Evolutionary conservation across 805 yeast species (phyloP), one percentile per base, ranked within the genome.

Genomic region (Hanseniaspora vineae): DNA sequence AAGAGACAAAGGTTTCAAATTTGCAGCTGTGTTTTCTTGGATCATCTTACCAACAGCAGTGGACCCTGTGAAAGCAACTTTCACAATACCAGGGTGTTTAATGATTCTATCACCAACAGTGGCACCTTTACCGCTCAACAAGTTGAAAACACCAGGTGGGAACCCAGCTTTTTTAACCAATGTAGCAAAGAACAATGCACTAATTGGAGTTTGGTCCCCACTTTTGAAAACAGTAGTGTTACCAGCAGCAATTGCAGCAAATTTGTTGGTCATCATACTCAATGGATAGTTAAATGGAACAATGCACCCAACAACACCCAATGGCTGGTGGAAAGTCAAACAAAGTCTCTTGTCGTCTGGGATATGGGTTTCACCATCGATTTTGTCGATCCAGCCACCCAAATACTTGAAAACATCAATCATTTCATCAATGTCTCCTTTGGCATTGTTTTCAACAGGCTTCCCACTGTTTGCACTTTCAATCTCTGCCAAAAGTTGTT

Each of bases 361-460:
- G 56, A 81, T 81, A 51, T 81, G 71, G 14, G 82, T 72, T 50
- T 74, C 69, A 15, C 94, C 94, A 49, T 67, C 68, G 47, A 78
- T 69, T 65, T 80, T 77, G 63, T 82, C 85, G 46, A 87, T 83
- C 74, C 80, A 77, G 20, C 92, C 90, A 42, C 86, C 87, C 57
- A 76, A 75, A 59, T 80, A 81, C 55, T 75, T 74, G 65, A 80
- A 69, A 35, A 75, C 75, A 51, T 68, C 75, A 37, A 76, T 72
- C 39, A 77, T 67, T 50, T 76, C 80, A 17, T 69, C 70, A 40
- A 84, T 72, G 58, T 84, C 94, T 50, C 65, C 73, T 35, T 70
- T 65, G 23, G 84, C 76, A 60, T 77, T 77, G 35, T 70, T 60
- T 20, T 64, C 61, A 47, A 69, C 66, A 42, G 81, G 75, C 58